Evolutionary conservation across 148 eudicot species (phyloP).

Genomic region (Dianthus caryophyllus): DNA sequence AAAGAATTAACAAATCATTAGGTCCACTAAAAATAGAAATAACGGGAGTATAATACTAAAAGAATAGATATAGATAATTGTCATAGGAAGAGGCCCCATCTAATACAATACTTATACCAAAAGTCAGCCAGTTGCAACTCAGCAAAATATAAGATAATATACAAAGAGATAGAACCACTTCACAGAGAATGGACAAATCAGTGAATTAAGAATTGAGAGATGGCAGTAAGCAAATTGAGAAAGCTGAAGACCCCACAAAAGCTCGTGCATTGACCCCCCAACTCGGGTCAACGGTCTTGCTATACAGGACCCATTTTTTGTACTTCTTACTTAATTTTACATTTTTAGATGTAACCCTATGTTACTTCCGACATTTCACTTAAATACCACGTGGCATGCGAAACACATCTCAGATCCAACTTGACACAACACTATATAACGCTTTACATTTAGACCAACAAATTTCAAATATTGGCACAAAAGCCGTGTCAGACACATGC

Average conservation of each 20-base stretch:
- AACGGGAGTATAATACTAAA: conserved; percentile 13
- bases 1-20: not conserved
- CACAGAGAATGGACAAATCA: conserved; percentile 22
- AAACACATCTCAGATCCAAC: too few species aligned
- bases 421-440: too few species aligned
- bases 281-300: conserved; percentile 29
- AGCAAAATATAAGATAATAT: conserved; percentile 17
- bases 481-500: too few species aligned
- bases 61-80: conserved; percentile 11
- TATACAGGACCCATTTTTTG: not conserved
- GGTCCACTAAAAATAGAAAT: conserved; percentile 22
- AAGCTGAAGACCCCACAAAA: conserved; percentile 27
- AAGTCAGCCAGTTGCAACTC: conserved; percentile 35
- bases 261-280: conserved; percentile 30
- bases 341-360: too few species aligned
- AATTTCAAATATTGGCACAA: too few species aligned
- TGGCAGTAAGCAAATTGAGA: conserved; percentile 12
- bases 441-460: too few species aligned
- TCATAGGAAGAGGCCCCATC: conserved; percentile 22
- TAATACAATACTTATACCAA: conserved; percentile 20
- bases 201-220: conserved; percentile 1
- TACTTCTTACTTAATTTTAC: too few species aligned
- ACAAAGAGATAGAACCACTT: conserved; percentile 17
- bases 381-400: too few species aligned
- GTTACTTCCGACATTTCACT: too few species aligned